These are phyloP conservation scores for Coemansia sp. DNA, from an alignment of 192 early-diverging fungal genomes.

Conservation along the genomic window DNA sequence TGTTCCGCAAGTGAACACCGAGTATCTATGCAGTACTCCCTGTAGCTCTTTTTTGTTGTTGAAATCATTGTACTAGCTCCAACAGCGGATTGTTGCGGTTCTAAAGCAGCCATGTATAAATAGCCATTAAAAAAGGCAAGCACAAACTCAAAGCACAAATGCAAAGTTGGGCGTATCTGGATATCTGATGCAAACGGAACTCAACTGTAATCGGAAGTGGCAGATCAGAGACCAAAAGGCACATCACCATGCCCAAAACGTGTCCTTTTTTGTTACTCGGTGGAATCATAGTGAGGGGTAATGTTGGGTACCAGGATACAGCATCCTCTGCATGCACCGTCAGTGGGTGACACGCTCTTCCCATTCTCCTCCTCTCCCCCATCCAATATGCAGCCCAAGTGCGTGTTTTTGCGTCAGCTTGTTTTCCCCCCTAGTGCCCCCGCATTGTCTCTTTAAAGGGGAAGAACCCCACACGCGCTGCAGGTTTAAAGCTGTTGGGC, in stretches of 20 bases:
- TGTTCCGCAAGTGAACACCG: constrained; percentile 41
- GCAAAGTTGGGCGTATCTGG: not conserved
- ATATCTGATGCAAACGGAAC: not conserved
- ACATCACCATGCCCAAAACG: not conserved
- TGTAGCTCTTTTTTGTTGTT: not conserved
- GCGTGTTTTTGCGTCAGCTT: not conserved
- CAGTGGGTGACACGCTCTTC: not conserved
- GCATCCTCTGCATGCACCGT: not conserved
- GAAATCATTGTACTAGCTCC: not conserved
- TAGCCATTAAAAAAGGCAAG: not conserved
- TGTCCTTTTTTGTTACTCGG: not conserved
- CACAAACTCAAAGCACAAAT: not conserved
- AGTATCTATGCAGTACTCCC: not conserved
- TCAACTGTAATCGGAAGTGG: not conserved
- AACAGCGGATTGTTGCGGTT: not conserved
- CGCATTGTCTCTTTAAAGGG: not conserved
- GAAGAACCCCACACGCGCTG: not conserved
- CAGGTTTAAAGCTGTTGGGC: not conserved
- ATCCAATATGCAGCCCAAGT: not conserved
- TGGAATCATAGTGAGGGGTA: not conserved
- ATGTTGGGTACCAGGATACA: not conserved
- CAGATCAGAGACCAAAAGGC: not conserved
- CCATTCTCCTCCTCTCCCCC: not conserved
- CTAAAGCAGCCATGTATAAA: not conserved
- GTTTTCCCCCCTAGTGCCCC: not conserved